These are phyloP conservation scores for Vicia sativa DNA, from an alignment of 306 rosid genomes.

Conservation along the genomic window DNA sequence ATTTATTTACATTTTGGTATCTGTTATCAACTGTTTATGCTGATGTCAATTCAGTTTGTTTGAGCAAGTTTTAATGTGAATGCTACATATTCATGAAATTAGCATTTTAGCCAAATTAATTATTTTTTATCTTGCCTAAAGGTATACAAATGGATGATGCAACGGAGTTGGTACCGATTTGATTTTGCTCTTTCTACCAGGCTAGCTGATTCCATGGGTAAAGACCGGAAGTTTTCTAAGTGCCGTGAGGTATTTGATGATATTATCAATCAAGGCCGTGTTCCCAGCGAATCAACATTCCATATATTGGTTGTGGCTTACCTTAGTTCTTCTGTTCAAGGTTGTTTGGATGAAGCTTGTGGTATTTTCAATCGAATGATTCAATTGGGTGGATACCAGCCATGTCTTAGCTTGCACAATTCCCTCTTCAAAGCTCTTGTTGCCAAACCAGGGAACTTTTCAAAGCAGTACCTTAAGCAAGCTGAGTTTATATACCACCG, in stretches of 20 bases:
- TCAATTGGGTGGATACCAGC: constrained; percentile 92
- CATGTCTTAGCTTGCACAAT: constrained; percentile 86
- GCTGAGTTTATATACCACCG: constrained; percentile 89
- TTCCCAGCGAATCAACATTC: constrained; percentile 90
- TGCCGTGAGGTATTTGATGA: constrained; percentile 92
- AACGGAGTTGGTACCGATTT: constrained; percentile 75
- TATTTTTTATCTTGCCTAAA: constrained; percentile 26
- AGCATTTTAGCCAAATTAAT: neutral
- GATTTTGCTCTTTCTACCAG: constrained; percentile 87
- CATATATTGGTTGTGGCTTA: constrained; percentile 87
- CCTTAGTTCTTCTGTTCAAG: constrained; percentile 77
- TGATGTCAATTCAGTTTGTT: constrained; percentile 1
- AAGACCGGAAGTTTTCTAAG: constrained; percentile 81
- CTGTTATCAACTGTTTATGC: neutral
- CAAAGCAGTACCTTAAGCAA: constrained; percentile 82
- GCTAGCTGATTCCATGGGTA: constrained; percentile 92
- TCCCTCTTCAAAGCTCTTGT: constrained; percentile 78
- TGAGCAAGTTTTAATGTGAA: neutral
- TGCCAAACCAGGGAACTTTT: constrained; percentile 62
- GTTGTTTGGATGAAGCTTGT: constrained; percentile 90
- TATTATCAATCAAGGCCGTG: constrained; percentile 85
- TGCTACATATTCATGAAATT: neutral
- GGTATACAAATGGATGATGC: constrained; percentile 99
- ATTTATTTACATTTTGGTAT: neutral
- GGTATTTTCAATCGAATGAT: constrained; percentile 83